phyloP scores from a whole-genome alignment of 2,329 filamentous ascomycete species.

The Neospermospora avenae region DNA sequence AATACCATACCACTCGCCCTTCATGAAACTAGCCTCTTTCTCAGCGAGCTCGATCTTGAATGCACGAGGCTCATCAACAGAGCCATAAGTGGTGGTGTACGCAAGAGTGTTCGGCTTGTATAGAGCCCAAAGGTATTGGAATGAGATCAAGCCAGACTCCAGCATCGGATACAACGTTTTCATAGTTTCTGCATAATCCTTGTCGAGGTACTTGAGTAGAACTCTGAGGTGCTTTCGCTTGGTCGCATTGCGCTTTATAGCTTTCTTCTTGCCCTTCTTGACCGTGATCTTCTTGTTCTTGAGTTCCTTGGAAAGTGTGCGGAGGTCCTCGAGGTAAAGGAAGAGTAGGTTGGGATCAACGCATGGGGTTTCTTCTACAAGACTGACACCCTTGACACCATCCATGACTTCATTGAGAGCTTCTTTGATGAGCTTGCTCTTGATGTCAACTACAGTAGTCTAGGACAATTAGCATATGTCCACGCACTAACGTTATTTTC shows the following conservation, averaged over 20 bases:
- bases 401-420: constrained; percentile 70
- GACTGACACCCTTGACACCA: constrained; percentile 71
- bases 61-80: constrained; percentile 70
- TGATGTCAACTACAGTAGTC: constrained; percentile 74
- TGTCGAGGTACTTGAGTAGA: constrained; percentile 72
- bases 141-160: constrained; percentile 80
- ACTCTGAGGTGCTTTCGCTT: constrained; percentile 67
- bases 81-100: constrained; percentile 74
- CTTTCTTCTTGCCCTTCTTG: constrained; percentile 57
- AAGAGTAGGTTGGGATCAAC: constrained; percentile 71
- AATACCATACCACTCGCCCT: constrained; percentile 72
- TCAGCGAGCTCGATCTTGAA: constrained; percentile 79
- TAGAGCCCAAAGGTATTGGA: constrained; percentile 82
- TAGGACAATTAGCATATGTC: constrained; percentile 19
- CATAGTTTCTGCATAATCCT: constrained; percentile 75
- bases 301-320: constrained; percentile 58
- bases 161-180: constrained; percentile 79
- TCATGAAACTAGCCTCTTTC: constrained; percentile 65
- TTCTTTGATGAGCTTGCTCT: constrained; percentile 74
- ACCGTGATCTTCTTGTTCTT: constrained; percentile 52
- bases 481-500: background rate
- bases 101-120: constrained; percentile 84
- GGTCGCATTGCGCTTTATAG: constrained; percentile 52
- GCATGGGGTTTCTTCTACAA: constrained; percentile 76
- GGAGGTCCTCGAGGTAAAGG: constrained; percentile 74